phyloP scores from a whole-genome alignment of 2,329 filamentous ascomycete genomes.

The Fusarium sp. region DNA sequence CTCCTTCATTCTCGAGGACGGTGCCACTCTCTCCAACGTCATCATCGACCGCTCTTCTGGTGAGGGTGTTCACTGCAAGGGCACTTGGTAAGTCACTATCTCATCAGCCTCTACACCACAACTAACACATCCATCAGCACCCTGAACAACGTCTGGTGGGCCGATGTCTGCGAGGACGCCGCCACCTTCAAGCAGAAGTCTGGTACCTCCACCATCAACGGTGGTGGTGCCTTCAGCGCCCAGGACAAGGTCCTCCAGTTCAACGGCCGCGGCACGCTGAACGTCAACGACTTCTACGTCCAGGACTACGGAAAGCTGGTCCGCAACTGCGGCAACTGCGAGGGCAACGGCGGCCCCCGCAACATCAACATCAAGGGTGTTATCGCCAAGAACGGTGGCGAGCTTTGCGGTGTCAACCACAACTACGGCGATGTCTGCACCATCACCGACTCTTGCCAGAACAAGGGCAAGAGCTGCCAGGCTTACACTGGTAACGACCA shows the following conservation, averaged over 20 bases:
- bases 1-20: slow-evolving; percentile 53
- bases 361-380: slow-evolving; percentile 1
- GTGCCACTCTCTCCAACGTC: slow-evolving; percentile 62
- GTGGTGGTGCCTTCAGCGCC: background rate
- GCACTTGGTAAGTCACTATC: slow-evolving; percentile 47
- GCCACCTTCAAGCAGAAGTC: slow-evolving; percentile 49
- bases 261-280: slow-evolving; percentile 43
- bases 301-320: slow-evolving; percentile 56
- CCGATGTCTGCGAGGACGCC: slow-evolving; percentile 50
- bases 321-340: slow-evolving; percentile 57
- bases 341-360: background rate
- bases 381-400: background rate
- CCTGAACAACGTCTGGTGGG: slow-evolving; percentile 51
- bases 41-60: slow-evolving; percentile 62
- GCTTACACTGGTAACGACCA: background rate
- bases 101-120: background rate
- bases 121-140: slow-evolving; percentile 19
- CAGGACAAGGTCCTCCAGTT: slow-evolving; percentile 48
- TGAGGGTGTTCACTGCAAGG: slow-evolving; percentile 62
- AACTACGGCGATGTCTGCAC: slow-evolving; percentile 5
- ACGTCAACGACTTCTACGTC: slow-evolving; percentile 41
- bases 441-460: slow-evolving; percentile 6
- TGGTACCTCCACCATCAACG: slow-evolving; percentile 52
- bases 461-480: slow-evolving; percentile 10
- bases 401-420: slow-evolving; percentile 5